Evolutionary conservation across 192 early-diverging fungal genomes (phyloP).

Genomic region (Backusella psychrophila): DNA sequence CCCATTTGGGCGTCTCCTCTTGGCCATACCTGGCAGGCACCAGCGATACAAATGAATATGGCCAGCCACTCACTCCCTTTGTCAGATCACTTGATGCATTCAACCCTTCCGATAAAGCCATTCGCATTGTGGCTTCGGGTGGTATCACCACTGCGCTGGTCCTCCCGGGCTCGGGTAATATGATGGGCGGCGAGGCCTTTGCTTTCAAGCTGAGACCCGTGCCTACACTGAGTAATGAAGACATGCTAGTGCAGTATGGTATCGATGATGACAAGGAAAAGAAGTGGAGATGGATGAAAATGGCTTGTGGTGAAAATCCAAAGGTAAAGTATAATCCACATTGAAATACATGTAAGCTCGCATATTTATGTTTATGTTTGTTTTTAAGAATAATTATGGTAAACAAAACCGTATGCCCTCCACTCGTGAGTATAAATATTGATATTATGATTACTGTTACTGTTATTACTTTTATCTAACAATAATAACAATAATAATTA

Average conservation of each 20-base stretch:
- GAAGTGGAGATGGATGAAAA: conserved; percentile 73
- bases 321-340: conserved; percentile 33
- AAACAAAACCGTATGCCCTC: conserved; percentile 30
- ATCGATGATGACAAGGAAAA: conserved; percentile 46
- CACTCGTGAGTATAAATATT: conserved; percentile 35
- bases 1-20: conserved; percentile 61
- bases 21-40: conserved; percentile 59
- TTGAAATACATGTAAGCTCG: neutral
- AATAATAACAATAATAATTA: neutral
- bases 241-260: conserved; percentile 55
- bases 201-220: conserved; percentile 61
- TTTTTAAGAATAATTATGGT: conserved; percentile 17
- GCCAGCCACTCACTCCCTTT: conserved; percentile 57
- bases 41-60: conserved; percentile 66
- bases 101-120: conserved; percentile 60
- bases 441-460: neutral
- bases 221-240: conserved; percentile 52
- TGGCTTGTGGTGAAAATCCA: conserved; percentile 84
- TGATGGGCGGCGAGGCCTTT: conserved; percentile 78
- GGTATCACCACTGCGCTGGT: conserved; percentile 76
- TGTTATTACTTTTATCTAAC: neutral
- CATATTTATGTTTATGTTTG: neutral
- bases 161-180: conserved; percentile 68
- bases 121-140: conserved; percentile 59
- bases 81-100: conserved; percentile 68